Evolutionary conservation across 495 filamentous ascomycete species (phyloP).

Genomic region (Talaromyces trachyspermus): DNA sequence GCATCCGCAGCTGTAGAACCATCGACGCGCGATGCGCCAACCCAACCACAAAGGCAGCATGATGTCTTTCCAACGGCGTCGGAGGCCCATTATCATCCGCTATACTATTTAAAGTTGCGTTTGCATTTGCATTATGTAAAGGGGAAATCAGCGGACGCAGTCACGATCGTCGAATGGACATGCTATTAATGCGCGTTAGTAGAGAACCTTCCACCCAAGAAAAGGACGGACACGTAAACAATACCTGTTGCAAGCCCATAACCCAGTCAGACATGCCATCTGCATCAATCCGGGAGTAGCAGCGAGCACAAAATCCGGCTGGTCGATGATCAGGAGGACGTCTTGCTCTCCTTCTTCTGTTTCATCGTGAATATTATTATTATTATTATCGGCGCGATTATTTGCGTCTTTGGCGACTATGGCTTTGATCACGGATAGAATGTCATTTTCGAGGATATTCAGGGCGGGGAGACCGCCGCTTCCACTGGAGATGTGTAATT

Average conservation of each 20-base stretch:
- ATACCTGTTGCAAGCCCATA: conserved; percentile 38
- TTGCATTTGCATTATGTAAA: conserved; percentile 42
- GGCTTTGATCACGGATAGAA: conserved; percentile 22
- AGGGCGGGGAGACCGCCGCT: conserved; percentile 28
- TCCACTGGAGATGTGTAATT: conserved; percentile 28
- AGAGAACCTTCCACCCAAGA: neutral
- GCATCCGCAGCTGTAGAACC: conserved; percentile 59
- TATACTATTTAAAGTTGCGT: conserved; percentile 16
- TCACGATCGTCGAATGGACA: conserved; percentile 56
- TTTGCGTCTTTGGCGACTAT: conserved; percentile 8
- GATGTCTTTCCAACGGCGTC: conserved; percentile 50
- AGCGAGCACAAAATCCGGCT: conserved; percentile 45
- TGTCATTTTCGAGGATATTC: conserved; percentile 32
- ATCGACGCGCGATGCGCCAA: conserved; percentile 67
- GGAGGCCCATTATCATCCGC: conserved; percentile 10
- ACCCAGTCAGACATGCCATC: conserved; percentile 41
- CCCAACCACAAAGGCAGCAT: conserved; percentile 59
- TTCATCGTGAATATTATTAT: too few species aligned
- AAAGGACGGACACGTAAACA: conserved; percentile 18
- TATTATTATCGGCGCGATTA: too few species aligned
- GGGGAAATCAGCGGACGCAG: conserved; percentile 61
- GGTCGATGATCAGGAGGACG: conserved; percentile 42
- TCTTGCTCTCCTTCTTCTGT: conserved; percentile 15
- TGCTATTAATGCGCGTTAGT: conserved; percentile 14
- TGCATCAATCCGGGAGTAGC: conserved; percentile 36